phyloP scores from a whole-genome alignment of 805 yeast species.

The Barnettozyma botsteinii region DNA sequence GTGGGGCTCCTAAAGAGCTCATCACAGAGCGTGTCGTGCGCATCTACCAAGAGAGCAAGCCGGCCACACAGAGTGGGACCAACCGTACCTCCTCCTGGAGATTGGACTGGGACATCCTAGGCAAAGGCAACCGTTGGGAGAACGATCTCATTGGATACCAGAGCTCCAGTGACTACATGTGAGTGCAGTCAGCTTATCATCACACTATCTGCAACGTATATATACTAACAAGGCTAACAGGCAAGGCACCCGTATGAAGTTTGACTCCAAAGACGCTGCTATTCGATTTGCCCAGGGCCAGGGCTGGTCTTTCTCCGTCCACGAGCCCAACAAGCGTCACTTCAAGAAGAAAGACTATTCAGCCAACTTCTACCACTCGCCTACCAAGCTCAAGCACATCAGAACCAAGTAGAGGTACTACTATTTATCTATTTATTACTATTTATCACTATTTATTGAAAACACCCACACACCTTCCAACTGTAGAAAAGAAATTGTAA shows the following conservation, averaged over 20 bases:
- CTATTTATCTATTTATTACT: conserved; percentile 8
- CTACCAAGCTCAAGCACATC: conserved; percentile 71
- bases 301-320: conserved; percentile 80
- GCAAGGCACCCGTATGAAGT: conserved; percentile 70
- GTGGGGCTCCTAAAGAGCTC: conserved; percentile 75
- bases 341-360: conserved; percentile 74
- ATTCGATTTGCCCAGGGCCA: conserved; percentile 73
- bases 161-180: conserved; percentile 73
- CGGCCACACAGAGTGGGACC: conserved; percentile 75
- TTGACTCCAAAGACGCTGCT: conserved; percentile 72
- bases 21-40: conserved; percentile 59
- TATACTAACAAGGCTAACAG: conserved; percentile 1
- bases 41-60: conserved; percentile 68
- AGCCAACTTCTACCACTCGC: conserved; percentile 59
- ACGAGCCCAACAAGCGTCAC: conserved; percentile 71
- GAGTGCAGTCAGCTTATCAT: no score
- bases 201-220: no score
- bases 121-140: conserved; percentile 81
- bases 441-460: background rate
- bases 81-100: conserved; percentile 53
- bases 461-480: background rate
- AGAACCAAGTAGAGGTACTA: conserved; percentile 55
- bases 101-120: conserved; percentile 77
- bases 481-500: background rate
- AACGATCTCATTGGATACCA: conserved; percentile 86